Conservation (phyloP, 73 alveolate species). For the Symbiodinium pilosum region DNA sequence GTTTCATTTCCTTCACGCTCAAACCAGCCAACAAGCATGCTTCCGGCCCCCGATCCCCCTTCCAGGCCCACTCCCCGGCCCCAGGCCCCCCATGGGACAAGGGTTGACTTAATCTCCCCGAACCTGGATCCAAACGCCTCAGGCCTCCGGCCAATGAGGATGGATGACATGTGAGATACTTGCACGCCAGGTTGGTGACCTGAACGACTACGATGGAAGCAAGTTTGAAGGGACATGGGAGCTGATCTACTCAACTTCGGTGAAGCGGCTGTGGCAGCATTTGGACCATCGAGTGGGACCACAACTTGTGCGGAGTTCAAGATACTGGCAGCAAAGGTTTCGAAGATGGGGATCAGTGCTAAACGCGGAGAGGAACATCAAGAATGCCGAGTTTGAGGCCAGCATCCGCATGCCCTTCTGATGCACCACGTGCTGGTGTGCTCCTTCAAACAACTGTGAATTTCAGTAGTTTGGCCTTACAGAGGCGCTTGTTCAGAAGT, state of each 20-base stretch:
- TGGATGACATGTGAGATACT: neutral
- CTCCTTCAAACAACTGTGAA: neutral
- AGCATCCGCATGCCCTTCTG: neutral
- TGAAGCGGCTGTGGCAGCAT: conserved; percentile 39
- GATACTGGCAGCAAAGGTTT: conserved; percentile 20
- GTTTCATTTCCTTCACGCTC: no score
- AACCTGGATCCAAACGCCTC: no score
- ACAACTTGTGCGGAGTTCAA: neutral
- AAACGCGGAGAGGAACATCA: conserved; percentile 65
- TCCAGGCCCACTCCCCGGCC: no score
- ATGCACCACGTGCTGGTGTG: neutral
- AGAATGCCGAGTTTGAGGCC: conserved; percentile 82
- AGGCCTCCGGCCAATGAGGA: no score
- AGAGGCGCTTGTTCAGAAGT: conserved; percentile 71
- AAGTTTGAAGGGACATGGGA: conserved; percentile 81
- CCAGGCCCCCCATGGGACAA: no score
- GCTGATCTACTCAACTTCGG: conserved; percentile 51
- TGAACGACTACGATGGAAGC: conserved; percentile 51
- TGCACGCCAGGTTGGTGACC: conserved; percentile 44
- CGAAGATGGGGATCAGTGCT: conserved; percentile 88
- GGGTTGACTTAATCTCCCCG: no score
- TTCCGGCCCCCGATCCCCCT: no score
- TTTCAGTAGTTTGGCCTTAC: neutral
- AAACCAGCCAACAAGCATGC: no score
- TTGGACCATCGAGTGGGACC: no score